A percentile compares a stretch with the other conserved stretches of the same genome.
phyloP scores from a whole-genome alignment of 139 green algal genomes.

The Microglena sp. region DNA sequence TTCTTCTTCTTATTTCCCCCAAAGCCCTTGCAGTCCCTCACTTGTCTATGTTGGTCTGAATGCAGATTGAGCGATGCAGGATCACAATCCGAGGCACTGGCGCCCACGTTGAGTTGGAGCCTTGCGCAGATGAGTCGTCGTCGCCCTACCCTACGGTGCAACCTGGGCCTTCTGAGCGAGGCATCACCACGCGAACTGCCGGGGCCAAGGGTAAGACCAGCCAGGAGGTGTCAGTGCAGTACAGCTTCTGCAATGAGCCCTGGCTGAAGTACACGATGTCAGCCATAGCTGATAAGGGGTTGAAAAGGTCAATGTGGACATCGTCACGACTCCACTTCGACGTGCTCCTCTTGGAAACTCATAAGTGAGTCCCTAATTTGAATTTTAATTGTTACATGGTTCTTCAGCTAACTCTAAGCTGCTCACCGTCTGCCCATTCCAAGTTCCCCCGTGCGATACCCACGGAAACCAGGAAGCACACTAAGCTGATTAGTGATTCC shows the following conservation, averaged over 20 bases:
- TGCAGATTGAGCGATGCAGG: constrained; percentile 66
- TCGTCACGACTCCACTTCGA: constrained; percentile 68
- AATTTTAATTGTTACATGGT: no score
- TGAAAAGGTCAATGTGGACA: constrained; percentile 80
- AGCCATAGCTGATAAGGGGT: constrained; percentile 76
- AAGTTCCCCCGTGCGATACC: no score
- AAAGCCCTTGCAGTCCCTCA: no score
- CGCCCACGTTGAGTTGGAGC: constrained; percentile 45
- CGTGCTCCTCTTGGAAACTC: constrained; percentile 79
- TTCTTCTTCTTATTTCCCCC: no score
- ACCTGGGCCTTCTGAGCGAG: constrained; percentile 44
- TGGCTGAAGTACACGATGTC: constrained; percentile 92
- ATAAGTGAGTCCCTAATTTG: no score
- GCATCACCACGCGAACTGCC: constrained; percentile 63
- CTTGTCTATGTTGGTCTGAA: no score
- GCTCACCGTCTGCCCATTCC: no score
- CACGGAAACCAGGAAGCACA: no score
- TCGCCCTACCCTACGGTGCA: constrained; percentile 64
- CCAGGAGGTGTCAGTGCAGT: constrained; percentile 83
- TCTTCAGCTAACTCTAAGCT: no score
- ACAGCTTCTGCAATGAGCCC: constrained; percentile 92
- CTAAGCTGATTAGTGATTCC: no score
- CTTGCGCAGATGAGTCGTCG: constrained; percentile 39
- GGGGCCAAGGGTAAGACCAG: constrained; percentile 14
- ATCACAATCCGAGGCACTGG: constrained; percentile 42